Conservation (phyloP, 768 basidiomycete species). For the Tylopilus intermedius region DNA sequence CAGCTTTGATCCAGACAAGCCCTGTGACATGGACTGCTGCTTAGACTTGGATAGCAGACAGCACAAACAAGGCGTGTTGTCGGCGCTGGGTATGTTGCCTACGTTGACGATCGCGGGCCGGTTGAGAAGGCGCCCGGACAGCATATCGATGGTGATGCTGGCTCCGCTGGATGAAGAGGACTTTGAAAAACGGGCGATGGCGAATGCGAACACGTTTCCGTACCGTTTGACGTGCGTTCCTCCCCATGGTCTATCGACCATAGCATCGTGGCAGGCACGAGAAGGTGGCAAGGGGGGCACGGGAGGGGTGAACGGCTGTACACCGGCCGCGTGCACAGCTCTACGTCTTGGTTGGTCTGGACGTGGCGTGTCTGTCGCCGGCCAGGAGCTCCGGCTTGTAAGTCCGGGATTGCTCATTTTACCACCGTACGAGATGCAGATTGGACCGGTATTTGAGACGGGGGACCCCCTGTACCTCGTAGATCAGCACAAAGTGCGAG, state of each 20-base stretch:
- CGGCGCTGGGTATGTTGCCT: not conserved
- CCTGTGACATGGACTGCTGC: not conserved
- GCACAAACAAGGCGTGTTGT: not conserved
- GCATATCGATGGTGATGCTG: slow-evolving; percentile 24
- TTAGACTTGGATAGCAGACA: not conserved
- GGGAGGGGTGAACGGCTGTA: not conserved
- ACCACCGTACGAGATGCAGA: slow-evolving; percentile 28
- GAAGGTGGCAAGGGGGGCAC: not conserved
- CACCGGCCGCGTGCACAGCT: slow-evolving; percentile 8
- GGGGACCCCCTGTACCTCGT: slow-evolving; percentile 18
- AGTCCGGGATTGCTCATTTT: slow-evolving; percentile 22
- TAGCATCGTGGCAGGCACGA: not conserved
- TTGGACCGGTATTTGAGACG: slow-evolving; percentile 25
- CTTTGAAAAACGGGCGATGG: not conserved
- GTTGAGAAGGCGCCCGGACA: slow-evolving; percentile 6
- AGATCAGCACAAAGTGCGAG: not conserved
- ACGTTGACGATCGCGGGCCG: slow-evolving; percentile 26
- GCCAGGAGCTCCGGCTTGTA: slow-evolving; percentile 21
- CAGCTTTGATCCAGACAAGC: not conserved
- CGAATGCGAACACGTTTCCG: slow-evolving; percentile 10
- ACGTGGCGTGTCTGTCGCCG: slow-evolving; percentile 26
- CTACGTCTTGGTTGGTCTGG: slow-evolving; percentile 26
- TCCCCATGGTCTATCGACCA: slow-evolving; percentile 1
- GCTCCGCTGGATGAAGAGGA: slow-evolving; percentile 16
- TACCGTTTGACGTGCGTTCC: slow-evolving; percentile 19